Conservation (phyloP, 1,284 basidiomycete genomes). For the Pseudozyma thailandica region DNA sequence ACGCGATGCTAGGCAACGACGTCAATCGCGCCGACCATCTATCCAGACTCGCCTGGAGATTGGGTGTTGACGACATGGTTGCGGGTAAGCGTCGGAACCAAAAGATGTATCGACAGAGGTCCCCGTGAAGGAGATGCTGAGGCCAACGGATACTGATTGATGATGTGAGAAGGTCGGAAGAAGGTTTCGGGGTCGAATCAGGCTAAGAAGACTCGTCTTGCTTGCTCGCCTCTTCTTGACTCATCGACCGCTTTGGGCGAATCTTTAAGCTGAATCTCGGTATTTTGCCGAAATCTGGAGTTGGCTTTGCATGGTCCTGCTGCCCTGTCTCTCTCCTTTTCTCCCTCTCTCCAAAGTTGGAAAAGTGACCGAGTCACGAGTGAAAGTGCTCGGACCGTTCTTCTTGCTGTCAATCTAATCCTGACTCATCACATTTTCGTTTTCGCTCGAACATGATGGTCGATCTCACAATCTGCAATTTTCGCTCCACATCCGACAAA, state of each 20-base stretch:
- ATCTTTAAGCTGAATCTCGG: not conserved
- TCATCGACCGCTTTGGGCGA: conserved; percentile 2
- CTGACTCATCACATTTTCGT: conserved; percentile 3
- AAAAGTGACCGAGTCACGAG: conserved; percentile 9
- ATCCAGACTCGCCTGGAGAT: conserved; percentile 49
- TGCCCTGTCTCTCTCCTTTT: too few species aligned
- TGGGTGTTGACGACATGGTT: conserved; percentile 21
- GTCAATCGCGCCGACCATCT: conserved; percentile 69
- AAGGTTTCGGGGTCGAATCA: not conserved
- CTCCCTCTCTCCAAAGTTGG: not conserved
- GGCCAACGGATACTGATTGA: not conserved
- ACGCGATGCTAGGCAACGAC: conserved; percentile 84
- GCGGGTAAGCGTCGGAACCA: not conserved
- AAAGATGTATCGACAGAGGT: not conserved
- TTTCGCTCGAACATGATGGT: not conserved
- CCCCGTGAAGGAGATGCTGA: not conserved
- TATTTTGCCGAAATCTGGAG: conserved; percentile 4
- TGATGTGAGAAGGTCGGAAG: not conserved
- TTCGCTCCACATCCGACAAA: not conserved
- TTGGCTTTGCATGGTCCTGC: too few species aligned
- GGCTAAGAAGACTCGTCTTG: not conserved
- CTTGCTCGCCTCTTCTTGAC: not conserved
- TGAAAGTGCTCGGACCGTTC: not conserved
- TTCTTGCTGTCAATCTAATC: conserved; percentile 1
- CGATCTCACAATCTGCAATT: not conserved